Base-by-base conservation (phyloP, 2,329 filamentous ascomycete genomes). In the Akanthomyces dipterigenus region DNA sequence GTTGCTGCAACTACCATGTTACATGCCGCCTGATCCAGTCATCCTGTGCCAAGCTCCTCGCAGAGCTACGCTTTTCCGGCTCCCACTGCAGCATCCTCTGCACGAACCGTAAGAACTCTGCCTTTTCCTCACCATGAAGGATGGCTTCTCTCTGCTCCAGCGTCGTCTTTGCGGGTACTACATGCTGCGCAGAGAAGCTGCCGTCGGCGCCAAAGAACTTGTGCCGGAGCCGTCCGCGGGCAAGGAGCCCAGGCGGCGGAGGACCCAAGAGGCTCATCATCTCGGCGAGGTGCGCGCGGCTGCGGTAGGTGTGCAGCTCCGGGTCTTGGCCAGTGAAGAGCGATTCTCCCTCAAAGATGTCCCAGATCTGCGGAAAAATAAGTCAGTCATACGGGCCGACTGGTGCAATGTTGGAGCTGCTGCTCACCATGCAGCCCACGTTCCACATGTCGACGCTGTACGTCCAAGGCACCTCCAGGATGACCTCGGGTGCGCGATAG, bases 401-500 rank as follows among this genome's bases (percentile, higher is more conserved):
- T 12, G 9, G 31, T 6, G 31, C 34, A 12, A 36, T 31, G 28
- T 49, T 11, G 2, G n/a, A 28, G 2, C 14, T 34, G 1, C 22
- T 51, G 45, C 74, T 70, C 71, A 81, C 78, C 80, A 82, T 75
- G 60, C 76, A 78, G 9, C 79, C 80, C 3, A 74, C 72, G 61
- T 79, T 81, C 80, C 80, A 84, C 57, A 84, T 78, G 68, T 84
- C 80, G 16, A 80, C 70, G 36, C 36, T 43, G 12, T 55, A 55
- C 18, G 36, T 45, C 49, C 49, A 53, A 22, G 49, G 49, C 3
- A 65, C 70, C 65, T 72, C 65, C 0, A 83, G 61, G 5, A 82
- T 80, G 9, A 82, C 78, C 63, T 84, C 76, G 0, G 76, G 76
- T 1, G 74, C 70, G 50, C 77, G 66, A 65, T 79, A 79, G 9